Percentiles rank a stretch among this genome's conserved stretches.
These are phyloP conservation scores for Aspergillus novoparasiticus DNA, from an alignment of 2,329 filamentous ascomycete species.

Conservation along the genomic window DNA sequence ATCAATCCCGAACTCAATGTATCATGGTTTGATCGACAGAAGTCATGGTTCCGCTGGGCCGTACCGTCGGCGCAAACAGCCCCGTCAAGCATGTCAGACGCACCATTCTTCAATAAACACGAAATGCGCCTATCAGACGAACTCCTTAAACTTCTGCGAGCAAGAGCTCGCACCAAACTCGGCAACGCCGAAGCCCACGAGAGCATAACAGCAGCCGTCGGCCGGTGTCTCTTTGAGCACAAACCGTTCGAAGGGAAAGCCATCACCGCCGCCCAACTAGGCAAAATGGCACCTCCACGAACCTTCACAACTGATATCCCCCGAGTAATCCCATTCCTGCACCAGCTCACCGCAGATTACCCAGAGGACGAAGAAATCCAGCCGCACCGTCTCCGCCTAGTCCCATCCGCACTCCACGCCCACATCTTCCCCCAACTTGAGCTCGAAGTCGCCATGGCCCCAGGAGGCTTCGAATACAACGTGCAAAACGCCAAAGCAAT, in stretches of 20 bases:
- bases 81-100: constrained; percentile 19
- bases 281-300: constrained; percentile 30
- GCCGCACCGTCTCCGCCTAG: constrained; percentile 35
- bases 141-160: constrained; percentile 35
- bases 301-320: constrained; percentile 40
- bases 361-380: constrained; percentile 14
- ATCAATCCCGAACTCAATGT: constrained; percentile 26
- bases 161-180: not conserved
- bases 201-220: constrained; percentile 39
- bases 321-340: constrained; percentile 35
- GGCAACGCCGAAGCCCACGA: constrained; percentile 28
- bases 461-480: constrained; percentile 14
- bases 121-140: constrained; percentile 33
- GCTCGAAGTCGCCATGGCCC: constrained; percentile 27
- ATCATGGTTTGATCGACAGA: constrained; percentile 36
- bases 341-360: constrained; percentile 24
- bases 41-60: constrained; percentile 43
- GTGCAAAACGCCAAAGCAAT: constrained; percentile 36
- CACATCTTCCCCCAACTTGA: constrained; percentile 37
- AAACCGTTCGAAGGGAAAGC: constrained; percentile 25
- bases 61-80: constrained; percentile 27
- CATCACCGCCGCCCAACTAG: constrained; percentile 35
- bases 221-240: constrained; percentile 42
- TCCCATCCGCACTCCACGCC: constrained; percentile 31
- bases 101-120: constrained; percentile 34